Evolutionary conservation across 2,329 filamentous ascomycete species (phyloP).

Genomic region (Chaetomiaceae sp.): DNA sequence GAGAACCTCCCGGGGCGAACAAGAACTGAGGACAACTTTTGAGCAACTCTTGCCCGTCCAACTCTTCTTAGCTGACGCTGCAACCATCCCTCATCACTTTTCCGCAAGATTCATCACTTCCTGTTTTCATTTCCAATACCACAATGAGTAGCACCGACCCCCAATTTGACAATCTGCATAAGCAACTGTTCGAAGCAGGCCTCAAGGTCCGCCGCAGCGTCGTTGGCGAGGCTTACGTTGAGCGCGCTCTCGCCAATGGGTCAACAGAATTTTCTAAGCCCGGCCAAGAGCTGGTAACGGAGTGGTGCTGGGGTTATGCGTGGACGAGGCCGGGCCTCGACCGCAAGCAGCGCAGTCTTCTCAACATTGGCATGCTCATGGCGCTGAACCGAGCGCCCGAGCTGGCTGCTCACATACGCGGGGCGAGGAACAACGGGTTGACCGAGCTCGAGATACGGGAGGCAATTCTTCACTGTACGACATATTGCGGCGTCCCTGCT

Average conservation of each 20-base stretch:
- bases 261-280: constrained; percentile 56
- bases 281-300: constrained; percentile 59
- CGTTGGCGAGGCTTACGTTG: constrained; percentile 58
- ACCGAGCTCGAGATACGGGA: constrained; percentile 60
- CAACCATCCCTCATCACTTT: too few species aligned
- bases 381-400: constrained; percentile 57
- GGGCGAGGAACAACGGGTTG: constrained; percentile 59
- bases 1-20: too few species aligned
- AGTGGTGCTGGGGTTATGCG: constrained; percentile 60
- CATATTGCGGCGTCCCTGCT: constrained; percentile 42
- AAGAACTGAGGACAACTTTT: too few species aligned
- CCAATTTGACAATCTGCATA: constrained; percentile 38
- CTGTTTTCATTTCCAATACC: constrained; percentile 14
- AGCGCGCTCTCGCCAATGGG: constrained; percentile 51
- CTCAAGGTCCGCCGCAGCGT: constrained; percentile 57
- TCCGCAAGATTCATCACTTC: too few species aligned
- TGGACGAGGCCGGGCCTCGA: constrained; percentile 61
- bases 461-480: constrained; percentile 45
- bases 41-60: too few species aligned
- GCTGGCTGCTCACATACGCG: constrained; percentile 57
- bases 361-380: constrained; percentile 59
- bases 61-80: too few species aligned
- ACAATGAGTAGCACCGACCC: constrained; percentile 21
- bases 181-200: constrained; percentile 57
- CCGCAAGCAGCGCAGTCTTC: constrained; percentile 55